These are phyloP conservation scores for Termitomyces bulborhizus DNA, from an alignment of 768 basidiomycete species.

Conservation along the genomic window DNA sequence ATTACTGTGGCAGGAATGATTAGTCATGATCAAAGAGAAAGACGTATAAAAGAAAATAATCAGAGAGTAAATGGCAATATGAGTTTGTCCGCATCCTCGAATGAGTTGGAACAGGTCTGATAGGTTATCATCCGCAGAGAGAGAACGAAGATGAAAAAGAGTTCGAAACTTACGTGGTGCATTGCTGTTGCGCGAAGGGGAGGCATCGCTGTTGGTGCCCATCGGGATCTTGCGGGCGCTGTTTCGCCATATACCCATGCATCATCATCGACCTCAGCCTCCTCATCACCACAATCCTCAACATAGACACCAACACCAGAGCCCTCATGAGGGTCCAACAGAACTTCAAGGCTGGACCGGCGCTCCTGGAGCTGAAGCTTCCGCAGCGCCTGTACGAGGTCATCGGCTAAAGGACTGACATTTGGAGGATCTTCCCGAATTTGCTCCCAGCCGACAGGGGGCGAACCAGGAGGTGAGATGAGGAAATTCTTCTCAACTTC, in stretches of 20 bases:
- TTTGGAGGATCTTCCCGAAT: conserved; percentile 91
- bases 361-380: conserved; percentile 55
- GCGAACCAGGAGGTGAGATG: conserved; percentile 96
- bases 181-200: conserved; percentile 27
- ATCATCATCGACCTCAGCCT: conserved; percentile 36
- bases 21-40: conserved; percentile 10
- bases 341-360: conserved; percentile 40
- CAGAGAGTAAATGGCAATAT: conserved; percentile 56
- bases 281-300: conserved; percentile 55
- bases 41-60: conserved; percentile 15
- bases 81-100: conserved; percentile 45
- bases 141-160: conserved; percentile 6
- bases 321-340: conserved; percentile 64
- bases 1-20: conserved; percentile 3
- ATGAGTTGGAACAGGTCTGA: conserved; percentile 77
- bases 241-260: conserved; percentile 65
- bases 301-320: conserved; percentile 75
- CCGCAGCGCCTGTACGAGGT: conserved; percentile 75
- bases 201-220: conserved; percentile 54
- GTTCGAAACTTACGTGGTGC: conserved; percentile 11
- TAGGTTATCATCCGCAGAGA: conserved; percentile 49
- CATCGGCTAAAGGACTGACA: conserved; percentile 72
- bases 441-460: conserved; percentile 95
- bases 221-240: conserved; percentile 44
- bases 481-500: conserved; percentile 88